Evolutionary conservation across 2,329 filamentous ascomycete genomes (phyloP), one percentile per base, ranked within the genome.

Genomic region (Hypoxylon rubiginosum): DNA sequence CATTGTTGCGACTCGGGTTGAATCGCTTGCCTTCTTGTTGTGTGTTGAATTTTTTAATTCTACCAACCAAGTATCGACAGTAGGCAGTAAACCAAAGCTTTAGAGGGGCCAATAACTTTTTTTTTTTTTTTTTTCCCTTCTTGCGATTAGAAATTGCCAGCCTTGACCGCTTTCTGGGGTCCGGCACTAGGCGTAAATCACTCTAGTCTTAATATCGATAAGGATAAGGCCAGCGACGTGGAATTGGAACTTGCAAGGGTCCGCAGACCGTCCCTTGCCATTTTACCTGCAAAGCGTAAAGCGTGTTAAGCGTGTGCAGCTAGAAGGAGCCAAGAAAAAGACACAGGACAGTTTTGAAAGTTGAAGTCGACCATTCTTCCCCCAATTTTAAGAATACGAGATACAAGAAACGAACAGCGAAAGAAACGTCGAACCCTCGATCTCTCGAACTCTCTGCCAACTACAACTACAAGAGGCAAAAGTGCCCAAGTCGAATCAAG

Each of bases 1-100:
- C 93, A 97, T 88, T 72, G 69, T 78, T 70, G 63, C 46, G 57
- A 57, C 15, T 19, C 6, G 8, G 13, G 6, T 51, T 32, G 8
- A 48, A 30, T 51, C 50, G 43, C 21, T 45, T 34, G 15, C 46
- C 57, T 17, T 24, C 13, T 39, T 48, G 30, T n/a, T n/a, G n/a
- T n/a, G n/a, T n/a, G n/a, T n/a, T n/a, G n/a, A n/a, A n/a, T n/a
- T n/a, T n/a, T n/a, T 21, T 15, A 51, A 36, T 19, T 43, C 9
- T 4, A 10, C n/a, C 41, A 17, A 36, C 26, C n/a, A 54, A 34
- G 36, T 58, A 52, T 41, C 28, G 19, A 30, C 13, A 28, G 17
- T 24, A 41, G 34, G 45, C 55, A 17, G 39, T 54, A 26, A 56
- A 43, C 52, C n/a, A 45, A 55, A 64, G 48, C 58, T 71, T 69